Base-by-base conservation (phyloP, 495 filamentous ascomycete species). In the Aspergillus diversus region DNA sequence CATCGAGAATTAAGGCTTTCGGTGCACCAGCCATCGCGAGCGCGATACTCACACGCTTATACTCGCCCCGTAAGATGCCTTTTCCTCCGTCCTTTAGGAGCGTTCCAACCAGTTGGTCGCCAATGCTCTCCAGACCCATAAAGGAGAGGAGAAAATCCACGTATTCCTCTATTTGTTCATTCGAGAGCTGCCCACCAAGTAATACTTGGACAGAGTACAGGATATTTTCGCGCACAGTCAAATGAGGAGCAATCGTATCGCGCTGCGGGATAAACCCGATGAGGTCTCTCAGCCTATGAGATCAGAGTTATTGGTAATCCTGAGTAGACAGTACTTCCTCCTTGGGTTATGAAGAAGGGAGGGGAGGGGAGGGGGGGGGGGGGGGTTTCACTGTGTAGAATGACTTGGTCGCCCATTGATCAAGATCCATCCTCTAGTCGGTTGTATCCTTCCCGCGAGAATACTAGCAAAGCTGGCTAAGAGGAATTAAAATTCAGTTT, bases 61-160 rank as follows among this genome's bases (percentile, higher is more conserved):
- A 75, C 70, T 94, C 90, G n/a, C 91, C 91, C 21, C 91, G 90
- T n/a, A 86, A 90, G 32, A 93, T 81, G 60, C 90, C 90, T 8
- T 89, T 87, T 43, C 39, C 39, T 43, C 39, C 39, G 1, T 43
- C 39, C 37, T 90, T 78, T 63, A 85, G 87, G 3, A 81, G 80
- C 61, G 87, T 86, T 7, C 90, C 90, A 13, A 93, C 89, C 46
- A 89, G 82, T 0, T 89, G 91, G 66, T 90, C 78, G 27, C 80
- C 77, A 0, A 89, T 90, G 67, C 91, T 86, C 8, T 33, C 11
- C 7, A 72, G 55, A 16, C 63, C 57, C 9, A 83, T 63, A 21
- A 77, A 82, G 48, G 73, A 73, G 32, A 85, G 74, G 31, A 85
- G 65, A 4, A 69, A 72, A 33, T 80, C 69, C 33, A 82, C 82